These are phyloP conservation scores for Magnusiomyces tetraspermus DNA, from an alignment of 1,139 yeast species.

Conservation along the genomic window DNA sequence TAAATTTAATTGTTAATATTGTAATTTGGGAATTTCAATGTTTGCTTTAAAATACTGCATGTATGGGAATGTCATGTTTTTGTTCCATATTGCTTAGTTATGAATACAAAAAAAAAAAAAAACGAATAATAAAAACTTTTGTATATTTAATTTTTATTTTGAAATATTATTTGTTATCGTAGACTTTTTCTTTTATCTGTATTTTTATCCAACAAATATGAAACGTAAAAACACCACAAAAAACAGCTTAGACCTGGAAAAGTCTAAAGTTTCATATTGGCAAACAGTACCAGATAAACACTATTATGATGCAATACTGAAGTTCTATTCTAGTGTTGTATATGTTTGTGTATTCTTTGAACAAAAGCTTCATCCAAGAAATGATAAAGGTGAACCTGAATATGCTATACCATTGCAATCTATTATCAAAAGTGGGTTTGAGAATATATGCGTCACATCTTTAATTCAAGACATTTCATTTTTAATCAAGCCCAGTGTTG, in stretches of 20 bases:
- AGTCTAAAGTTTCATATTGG: neutral
- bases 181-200: neutral
- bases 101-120: neutral
- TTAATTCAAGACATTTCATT: neutral
- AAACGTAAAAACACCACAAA: neutral
- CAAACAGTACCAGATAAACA: neutral
- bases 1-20: slow-evolving; percentile 32
- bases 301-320: neutral
- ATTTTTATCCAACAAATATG: neutral
- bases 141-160: neutral
- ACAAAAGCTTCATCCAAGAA: neutral
- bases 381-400: slow-evolving; percentile 1
- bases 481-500: neutral
- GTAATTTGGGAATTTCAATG: neutral
- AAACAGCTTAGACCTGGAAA: neutral
- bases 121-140: neutral
- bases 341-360: slow-evolving; percentile 1
- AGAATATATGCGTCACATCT: neutral
- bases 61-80: neutral
- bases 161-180: neutral
- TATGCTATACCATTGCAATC: neutral
- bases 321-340: neutral
- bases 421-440: neutral
- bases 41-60: neutral
- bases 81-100: neutral